Evolutionary conservation across 495 filamentous ascomycete species (phyloP).

Genomic region (Hypoxylon perforatum): DNA sequence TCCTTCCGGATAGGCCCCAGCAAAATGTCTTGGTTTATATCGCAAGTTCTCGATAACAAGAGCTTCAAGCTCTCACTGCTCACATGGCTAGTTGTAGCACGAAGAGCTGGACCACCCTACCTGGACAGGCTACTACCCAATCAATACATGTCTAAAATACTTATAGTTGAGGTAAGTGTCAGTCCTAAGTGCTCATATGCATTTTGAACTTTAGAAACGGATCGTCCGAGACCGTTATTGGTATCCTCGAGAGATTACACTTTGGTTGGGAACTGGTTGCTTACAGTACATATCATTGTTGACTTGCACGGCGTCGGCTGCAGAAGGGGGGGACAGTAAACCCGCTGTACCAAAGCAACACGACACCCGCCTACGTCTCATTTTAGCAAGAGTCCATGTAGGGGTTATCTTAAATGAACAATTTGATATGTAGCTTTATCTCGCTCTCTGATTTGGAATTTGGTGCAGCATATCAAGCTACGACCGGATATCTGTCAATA

Average conservation of each 20-base stretch:
- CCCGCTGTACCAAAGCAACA: slow-evolving; percentile 5
- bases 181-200: too few relatives aligned
- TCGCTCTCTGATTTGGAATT: neutral
- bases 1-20: too few relatives aligned
- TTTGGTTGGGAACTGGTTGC: neutral
- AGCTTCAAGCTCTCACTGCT: neutral
- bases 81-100: neutral
- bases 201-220: too few relatives aligned
- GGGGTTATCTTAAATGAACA: neutral
- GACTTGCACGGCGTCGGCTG: slow-evolving; percentile 8
- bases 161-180: too few relatives aligned
- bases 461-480: slow-evolving; percentile 4
- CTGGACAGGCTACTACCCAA: neutral
- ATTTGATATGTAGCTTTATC: slow-evolving; percentile 1
- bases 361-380: slow-evolving; percentile 8
- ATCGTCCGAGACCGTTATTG: too few relatives aligned
- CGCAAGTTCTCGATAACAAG: neutral
- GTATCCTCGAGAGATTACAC: too few relatives aligned
- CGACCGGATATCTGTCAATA: neutral
- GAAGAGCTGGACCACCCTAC: neutral
- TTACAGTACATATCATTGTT: slow-evolving; percentile 1
- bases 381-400: slow-evolving; percentile 4
- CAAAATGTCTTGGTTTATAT: too few relatives aligned
- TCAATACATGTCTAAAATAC: neutral
- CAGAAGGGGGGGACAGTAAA: neutral